phyloP scores from a whole-genome alignment of 371 early-diverging fungal species.

The Quaeritorhiza haematococci region DNA sequence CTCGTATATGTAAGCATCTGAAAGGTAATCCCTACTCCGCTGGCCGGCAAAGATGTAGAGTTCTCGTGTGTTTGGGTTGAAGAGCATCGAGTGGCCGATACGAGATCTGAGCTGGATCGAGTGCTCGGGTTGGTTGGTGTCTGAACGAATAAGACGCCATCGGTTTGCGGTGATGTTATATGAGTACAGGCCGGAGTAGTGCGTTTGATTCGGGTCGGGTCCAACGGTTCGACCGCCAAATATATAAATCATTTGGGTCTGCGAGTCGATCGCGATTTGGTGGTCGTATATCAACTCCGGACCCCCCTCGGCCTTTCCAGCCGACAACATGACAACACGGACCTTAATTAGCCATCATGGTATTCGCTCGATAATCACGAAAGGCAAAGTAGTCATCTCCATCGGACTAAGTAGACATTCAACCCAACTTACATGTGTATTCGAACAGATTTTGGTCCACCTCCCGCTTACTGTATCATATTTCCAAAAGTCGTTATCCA shows the following conservation, averaged over 20 bases:
- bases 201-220: conserved; percentile 47
- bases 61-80: conserved; percentile 63
- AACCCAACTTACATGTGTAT: conserved; percentile 59
- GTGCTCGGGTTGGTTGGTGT: conserved; percentile 23
- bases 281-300: conserved; percentile 89
- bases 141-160: conserved; percentile 67
- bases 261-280: conserved; percentile 86
- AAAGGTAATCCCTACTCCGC: conserved; percentile 64
- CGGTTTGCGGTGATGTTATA: conserved; percentile 57
- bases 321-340: too few species aligned
- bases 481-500: conserved; percentile 81
- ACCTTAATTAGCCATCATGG: not conserved
- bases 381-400: not conserved
- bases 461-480: conserved; percentile 62
- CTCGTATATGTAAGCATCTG: conserved; percentile 77
- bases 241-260: conserved; percentile 66
- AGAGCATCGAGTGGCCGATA: conserved; percentile 86
- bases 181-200: conserved; percentile 81
- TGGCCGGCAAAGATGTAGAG: conserved; percentile 89
- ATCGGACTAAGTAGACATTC: not conserved
- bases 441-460: conserved; percentile 71
- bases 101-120: conserved; percentile 62
- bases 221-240: conserved; percentile 86
- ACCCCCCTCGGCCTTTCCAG: conserved; percentile 63
- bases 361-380: not conserved